Evolutionary conservation across 805 yeast species (phyloP).

Genomic region (Scheffersomyces ergatensis): DNA sequence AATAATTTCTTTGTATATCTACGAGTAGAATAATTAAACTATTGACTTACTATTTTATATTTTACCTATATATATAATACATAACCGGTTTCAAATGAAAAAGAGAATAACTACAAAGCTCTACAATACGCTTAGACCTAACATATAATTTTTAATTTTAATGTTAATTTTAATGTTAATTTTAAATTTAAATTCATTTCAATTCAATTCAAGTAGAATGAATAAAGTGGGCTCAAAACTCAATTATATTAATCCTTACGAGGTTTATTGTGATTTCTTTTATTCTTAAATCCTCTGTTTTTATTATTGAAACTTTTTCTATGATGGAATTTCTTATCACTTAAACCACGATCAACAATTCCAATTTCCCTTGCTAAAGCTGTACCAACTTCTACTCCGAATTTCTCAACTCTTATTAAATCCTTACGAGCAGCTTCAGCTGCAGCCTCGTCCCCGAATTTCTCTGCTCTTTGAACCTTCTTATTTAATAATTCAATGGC

Average conservation of each 20-base stretch:
- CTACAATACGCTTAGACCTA: too few species aligned
- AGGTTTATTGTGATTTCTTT: not conserved
- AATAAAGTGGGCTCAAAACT: too few species aligned
- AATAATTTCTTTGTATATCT: too few species aligned
- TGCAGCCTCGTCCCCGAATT: conserved; percentile 69
- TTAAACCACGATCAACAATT: conserved; percentile 37
- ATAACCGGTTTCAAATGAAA: too few species aligned
- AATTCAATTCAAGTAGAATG: too few species aligned
- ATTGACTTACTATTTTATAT: too few species aligned
- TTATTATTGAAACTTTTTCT: conserved; percentile 1
- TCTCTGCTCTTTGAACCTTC: conserved; percentile 69
- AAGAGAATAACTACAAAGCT: too few species aligned
- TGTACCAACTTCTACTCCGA: conserved; percentile 72
- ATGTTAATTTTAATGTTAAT: too few species aligned
- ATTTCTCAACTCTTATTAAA: conserved; percentile 73
- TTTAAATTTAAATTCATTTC: too few species aligned
- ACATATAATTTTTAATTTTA: too few species aligned
- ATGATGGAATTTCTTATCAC: conserved; percentile 8
- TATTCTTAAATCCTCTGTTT: conserved; percentile 1
- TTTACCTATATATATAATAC: too few species aligned
- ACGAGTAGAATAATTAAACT: too few species aligned
- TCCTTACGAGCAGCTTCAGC: conserved; percentile 57
- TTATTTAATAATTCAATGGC: conserved; percentile 67
- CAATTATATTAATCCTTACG: conserved; percentile 1
- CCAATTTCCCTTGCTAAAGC: conserved; percentile 70